Evolutionary conservation across 2,329 filamentous ascomycete species (phyloP), one percentile per base, ranked within the genome.

Genomic region (Aspergillus phoenicis): DNA sequence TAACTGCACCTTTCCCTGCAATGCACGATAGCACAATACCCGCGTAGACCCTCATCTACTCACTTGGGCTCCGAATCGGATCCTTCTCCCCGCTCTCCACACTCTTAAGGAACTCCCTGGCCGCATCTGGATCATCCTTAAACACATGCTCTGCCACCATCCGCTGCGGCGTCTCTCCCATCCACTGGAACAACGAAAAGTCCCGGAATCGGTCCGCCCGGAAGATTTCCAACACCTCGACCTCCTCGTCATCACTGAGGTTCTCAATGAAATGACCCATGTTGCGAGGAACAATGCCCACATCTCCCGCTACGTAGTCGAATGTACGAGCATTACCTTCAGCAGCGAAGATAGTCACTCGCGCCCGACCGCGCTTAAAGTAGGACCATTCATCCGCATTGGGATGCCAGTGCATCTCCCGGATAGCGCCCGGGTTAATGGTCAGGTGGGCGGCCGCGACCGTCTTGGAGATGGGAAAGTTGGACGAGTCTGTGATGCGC

Each of bases 391-490:
- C 56, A 24, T 61, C 59, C 3, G 55, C 56, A 30, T 49, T 59
- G 26, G 56, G 59, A 30, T 61, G 59, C 59, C 59, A 61, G 59
- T 61, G 59, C 55, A 61, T 61, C 48, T 58, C 57, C 10, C 57
- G 47, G 6, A 58, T 47, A 13, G 57, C 57, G 4, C 57, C 57
- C 1, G 57, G 57, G 20, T 52, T 48, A 48, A 58, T 58, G 5
- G 57, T 58, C n/a, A 58, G 24, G 10, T 58, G 57, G 10, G 57
- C 57, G 2, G 57, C 57, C 3, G 57, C 57, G 15, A 58, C 57
- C 3, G 57, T 58, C 47, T 53, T 45, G n/a, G 57, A 58, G 57
- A 58, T 58, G 38, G 47, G 57, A 48, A 58, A 58, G 36, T 58
- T 58, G 57, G 57, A 52, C 5, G 48, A 52, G 38, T 58, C 57